Evolutionary conservation across 1,284 basidiomycete genomes (phyloP), one percentile per base, ranked within the genome.

Genomic region (Tilletia horrida): DNA sequence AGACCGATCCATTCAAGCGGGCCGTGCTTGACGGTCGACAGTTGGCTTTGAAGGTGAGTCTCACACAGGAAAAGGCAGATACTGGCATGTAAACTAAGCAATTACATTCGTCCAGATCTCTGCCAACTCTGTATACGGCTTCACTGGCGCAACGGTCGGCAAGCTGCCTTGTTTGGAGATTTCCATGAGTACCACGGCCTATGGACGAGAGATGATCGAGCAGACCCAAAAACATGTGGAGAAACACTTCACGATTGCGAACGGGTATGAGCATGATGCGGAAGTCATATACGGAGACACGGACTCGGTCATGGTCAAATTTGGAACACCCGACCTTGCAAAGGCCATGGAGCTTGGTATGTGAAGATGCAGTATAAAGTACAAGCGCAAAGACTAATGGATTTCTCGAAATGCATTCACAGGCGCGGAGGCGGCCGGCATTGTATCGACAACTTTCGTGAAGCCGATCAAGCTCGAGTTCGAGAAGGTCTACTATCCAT

Each of bases 381-480:
- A n/a, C n/a, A n/a, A n/a, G 6, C 6, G 27, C 21, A 18, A 59
- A 31, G 35, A 40, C 35, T 4, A 40, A 11, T 40, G 6, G 35
- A n/a, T n/a, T n/a, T n/a, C n/a, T n/a, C n/a, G n/a, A n/a, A n/a
- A n/a, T n/a, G n/a, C n/a, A n/a, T n/a, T n/a, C 14, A 7, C 29
- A 59, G 94, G 95, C 44, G 89, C 89, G 31, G 92, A 97, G 84
- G 96, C 96, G 0, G 96, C 96, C 0, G 89, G 91, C 35, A 86
- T 91, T n/a, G 95, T 98, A 6, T 76, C 75, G 1, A 64, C 77
- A 43, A 76, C 77, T 0, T 81, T 81, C 66, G 70, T 76, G 48
- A 69, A 74, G 31, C 80, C 80, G 6, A 81, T 81, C 72, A 78
- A 78, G 69, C 76, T 81, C 64, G 80, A 81, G 65, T 81, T 81